Percentiles rank a stretch among this genome's conserved stretches.
phyloP scores from a whole-genome alignment of 495 filamentous ascomycete species.

The Aspergillus steynii region DNA sequence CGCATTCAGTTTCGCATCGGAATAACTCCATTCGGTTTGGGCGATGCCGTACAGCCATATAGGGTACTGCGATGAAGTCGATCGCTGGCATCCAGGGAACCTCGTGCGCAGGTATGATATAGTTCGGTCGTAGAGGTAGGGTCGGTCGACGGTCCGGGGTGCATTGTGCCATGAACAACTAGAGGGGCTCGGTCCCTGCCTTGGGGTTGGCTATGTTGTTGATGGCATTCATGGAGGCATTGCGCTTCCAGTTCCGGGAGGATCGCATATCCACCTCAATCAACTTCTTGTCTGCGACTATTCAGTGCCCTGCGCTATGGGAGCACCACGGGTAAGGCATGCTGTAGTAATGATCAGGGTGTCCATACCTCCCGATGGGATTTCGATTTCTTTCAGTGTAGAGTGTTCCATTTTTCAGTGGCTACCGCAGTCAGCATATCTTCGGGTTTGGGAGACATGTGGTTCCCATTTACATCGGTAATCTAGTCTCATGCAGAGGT shows the following conservation, averaged over 20 bases:
- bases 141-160: slow-evolving; percentile 24
- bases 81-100: slow-evolving; percentile 32
- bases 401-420: slow-evolving; percentile 35
- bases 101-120: slow-evolving; percentile 31
- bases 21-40: slow-evolving; percentile 33
- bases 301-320: slow-evolving; percentile 1
- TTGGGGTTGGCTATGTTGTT: slow-evolving; percentile 29
- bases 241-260: slow-evolving; percentile 46
- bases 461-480: slow-evolving; percentile 29
- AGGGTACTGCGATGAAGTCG: slow-evolving; percentile 23
- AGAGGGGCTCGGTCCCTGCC: slow-evolving; percentile 29
- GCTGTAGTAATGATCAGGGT: slow-evolving; percentile 26
- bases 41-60: slow-evolving; percentile 28
- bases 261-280: slow-evolving; percentile 34
- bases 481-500: slow-evolving; percentile 32
- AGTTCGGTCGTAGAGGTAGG: slow-evolving; percentile 40
- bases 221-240: slow-evolving; percentile 32
- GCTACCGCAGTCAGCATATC: slow-evolving; percentile 25
- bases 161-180: slow-evolving; percentile 36
- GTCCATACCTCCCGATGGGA: slow-evolving; percentile 23
- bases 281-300: slow-evolving; percentile 35
- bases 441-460: no score
- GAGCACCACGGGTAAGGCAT: neutral
- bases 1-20: slow-evolving; percentile 28
- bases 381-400: slow-evolving; percentile 42